phyloP scores from a whole-genome alignment of 1,284 basidiomycete species.

The Schizopora paradoxa region DNA sequence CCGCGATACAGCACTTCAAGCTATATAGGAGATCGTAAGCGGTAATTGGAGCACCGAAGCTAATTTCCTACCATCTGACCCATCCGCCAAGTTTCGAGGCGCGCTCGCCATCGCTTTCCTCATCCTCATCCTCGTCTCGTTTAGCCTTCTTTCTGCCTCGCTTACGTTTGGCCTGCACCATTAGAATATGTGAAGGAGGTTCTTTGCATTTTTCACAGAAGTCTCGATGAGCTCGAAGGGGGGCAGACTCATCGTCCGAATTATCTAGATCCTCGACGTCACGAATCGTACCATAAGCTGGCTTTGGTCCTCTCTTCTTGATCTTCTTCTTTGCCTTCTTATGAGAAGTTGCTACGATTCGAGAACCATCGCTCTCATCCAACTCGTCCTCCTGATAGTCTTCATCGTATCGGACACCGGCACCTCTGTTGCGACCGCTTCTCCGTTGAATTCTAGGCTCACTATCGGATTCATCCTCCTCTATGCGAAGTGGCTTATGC shows the following conservation, averaged over 20 bases:
- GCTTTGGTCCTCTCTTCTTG: conserved; percentile 41
- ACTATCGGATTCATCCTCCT: conserved; percentile 5
- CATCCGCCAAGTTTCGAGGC: conserved; percentile 68
- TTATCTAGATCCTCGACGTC: conserved; percentile 49
- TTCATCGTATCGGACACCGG: conserved; percentile 8
- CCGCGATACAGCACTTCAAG: conserved; percentile 68
- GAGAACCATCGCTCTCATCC: conserved; percentile 2
- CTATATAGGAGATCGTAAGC: conserved; percentile 31
- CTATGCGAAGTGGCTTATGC: too few species aligned
- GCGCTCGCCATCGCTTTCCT: conserved; percentile 53
- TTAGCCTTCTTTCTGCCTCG: conserved; percentile 38
- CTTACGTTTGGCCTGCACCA: conserved; percentile 37
- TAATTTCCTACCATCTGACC: conserved; percentile 69
- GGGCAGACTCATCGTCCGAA: conserved; percentile 49
- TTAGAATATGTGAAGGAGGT: conserved; percentile 49
- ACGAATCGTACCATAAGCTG: conserved; percentile 66
- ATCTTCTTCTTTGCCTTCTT: conserved; percentile 23
- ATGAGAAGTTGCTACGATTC: not conserved
- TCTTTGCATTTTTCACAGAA: conserved; percentile 69
- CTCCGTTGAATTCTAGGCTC: conserved; percentile 1
- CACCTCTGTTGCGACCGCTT: conserved; percentile 7
- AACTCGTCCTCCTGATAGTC: conserved; percentile 5
- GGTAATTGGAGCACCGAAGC: conserved; percentile 9
- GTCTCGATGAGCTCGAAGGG: conserved; percentile 54
- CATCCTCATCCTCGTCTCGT: conserved; percentile 37